Evolutionary conservation across 257 asterid genomes (phyloP).

Genomic region (Solanum pennellii): DNA sequence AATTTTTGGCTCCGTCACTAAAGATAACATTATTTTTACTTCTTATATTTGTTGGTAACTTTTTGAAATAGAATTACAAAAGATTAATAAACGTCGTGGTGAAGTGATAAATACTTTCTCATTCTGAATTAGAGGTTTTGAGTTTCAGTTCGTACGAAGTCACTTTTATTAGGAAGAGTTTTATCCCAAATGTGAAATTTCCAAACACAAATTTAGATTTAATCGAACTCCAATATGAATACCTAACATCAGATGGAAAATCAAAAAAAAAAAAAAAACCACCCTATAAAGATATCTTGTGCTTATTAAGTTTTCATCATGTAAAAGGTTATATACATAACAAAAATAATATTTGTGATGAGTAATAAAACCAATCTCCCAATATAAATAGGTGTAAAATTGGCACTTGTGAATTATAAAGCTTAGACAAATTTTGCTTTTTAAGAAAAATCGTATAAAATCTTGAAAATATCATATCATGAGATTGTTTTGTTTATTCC

Average conservation of each 20-base stretch:
- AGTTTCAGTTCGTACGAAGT: too few species aligned
- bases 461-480: not conserved
- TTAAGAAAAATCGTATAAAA: not conserved
- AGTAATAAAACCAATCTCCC: not conserved
- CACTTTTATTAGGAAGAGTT: not conserved
- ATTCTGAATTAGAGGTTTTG: too few species aligned
- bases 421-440: not conserved
- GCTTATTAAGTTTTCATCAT: not conserved
- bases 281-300: not conserved
- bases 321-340: not conserved
- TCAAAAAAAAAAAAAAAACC: not conserved
- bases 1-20: too few species aligned
- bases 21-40: not conserved
- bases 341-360: not conserved
- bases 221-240: fast-evolving
- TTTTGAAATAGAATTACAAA: not conserved
- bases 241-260: not conserved
- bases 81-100: too few species aligned
- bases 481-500: not conserved
- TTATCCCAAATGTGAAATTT: too few species aligned
- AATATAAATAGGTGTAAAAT: not conserved
- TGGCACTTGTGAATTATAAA: not conserved
- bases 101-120: too few species aligned
- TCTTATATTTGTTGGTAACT: not conserved
- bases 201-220: not conserved